These are phyloP conservation scores for Cubamyces sp. DNA, from an alignment of 768 basidiomycete species.

Conservation along the genomic window DNA sequence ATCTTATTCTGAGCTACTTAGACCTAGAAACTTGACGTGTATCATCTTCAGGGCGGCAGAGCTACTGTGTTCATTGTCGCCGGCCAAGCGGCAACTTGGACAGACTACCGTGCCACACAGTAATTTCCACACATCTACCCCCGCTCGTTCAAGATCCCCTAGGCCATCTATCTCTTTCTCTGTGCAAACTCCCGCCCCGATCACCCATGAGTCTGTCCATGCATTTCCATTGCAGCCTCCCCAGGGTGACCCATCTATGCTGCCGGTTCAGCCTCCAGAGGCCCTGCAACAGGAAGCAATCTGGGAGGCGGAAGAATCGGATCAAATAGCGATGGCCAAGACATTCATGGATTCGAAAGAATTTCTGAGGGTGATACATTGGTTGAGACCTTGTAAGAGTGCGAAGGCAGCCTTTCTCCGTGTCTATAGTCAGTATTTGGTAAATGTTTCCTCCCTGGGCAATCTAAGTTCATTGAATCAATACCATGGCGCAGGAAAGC, in stretches of 20 bases:
- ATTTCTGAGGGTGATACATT: conserved; percentile 69
- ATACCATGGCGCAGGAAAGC: conserved; percentile 56
- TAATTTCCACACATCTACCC: conserved; percentile 61
- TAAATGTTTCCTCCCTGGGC: conserved; percentile 45
- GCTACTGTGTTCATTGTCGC: conserved; percentile 63
- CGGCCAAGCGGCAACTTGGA: conserved; percentile 46
- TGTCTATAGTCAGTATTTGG: conserved; percentile 84
- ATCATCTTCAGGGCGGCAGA: conserved; percentile 68
- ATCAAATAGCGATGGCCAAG: conserved; percentile 71
- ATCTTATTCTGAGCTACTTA: neutral
- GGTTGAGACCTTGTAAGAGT: conserved; percentile 67
- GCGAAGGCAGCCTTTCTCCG: conserved; percentile 76
- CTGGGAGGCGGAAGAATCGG: conserved; percentile 66
- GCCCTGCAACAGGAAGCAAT: conserved; percentile 45
- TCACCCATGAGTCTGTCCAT: conserved; percentile 2
- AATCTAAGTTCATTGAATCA: conserved; percentile 12
- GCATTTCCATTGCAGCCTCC: conserved; percentile 20
- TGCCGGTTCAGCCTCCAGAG: conserved; percentile 39
- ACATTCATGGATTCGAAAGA: conserved; percentile 79
- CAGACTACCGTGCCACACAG: conserved; percentile 32
- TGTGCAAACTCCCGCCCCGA: conserved; percentile 13
- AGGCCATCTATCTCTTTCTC: conserved; percentile 18
- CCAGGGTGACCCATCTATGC: conserved; percentile 43
- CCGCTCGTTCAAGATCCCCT: conserved; percentile 46
- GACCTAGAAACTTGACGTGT: neutral